phyloP scores from a whole-genome alignment of 208 protist species.

The Crithidia mellificae region DNA sequence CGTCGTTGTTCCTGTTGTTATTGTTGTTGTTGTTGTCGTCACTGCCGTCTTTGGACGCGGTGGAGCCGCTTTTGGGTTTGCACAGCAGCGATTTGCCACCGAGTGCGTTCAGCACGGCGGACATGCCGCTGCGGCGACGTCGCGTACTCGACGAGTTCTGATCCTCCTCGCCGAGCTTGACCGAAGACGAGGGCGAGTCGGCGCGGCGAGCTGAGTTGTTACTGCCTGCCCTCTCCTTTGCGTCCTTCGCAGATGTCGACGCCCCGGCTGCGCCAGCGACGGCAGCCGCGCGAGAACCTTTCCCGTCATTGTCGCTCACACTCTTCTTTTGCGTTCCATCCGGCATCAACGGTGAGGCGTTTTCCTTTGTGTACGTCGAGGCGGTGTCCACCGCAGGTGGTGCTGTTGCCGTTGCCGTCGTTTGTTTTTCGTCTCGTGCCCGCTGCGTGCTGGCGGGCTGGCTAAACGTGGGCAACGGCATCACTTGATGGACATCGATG shows the following conservation, averaged over 20 bases:
- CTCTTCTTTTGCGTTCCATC: not conserved
- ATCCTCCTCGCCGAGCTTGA: not conserved
- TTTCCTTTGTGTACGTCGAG: not conserved
- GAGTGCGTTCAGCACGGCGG: not conserved
- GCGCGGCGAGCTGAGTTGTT: not conserved
- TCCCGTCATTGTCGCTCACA: too few species aligned
- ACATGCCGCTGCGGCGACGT: constrained; percentile 9
- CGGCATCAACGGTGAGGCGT: not conserved
- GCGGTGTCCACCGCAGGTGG: not conserved
- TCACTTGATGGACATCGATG: constrained; percentile 2
- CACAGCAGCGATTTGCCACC: constrained; percentile 8
- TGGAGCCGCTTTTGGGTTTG: constrained; percentile 9
- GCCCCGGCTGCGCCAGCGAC: too few species aligned
- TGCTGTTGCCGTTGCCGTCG: not conserved
- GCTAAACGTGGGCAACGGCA: constrained; percentile 17
- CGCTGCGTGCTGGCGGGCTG: not conserved
- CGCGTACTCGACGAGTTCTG: not conserved
- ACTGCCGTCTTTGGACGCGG: constrained; percentile 11
- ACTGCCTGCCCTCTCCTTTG: too few species aligned
- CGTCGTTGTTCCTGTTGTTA: too few species aligned
- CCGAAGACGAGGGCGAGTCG: not conserved
- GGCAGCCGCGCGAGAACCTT: too few species aligned
- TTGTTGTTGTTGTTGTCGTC: not conserved
- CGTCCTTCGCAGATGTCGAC: too few species aligned
- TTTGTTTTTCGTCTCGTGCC: not conserved